Conservation (phyloP, 352 stramenopile genomes). For the Aphanomyces astaci region DNA sequence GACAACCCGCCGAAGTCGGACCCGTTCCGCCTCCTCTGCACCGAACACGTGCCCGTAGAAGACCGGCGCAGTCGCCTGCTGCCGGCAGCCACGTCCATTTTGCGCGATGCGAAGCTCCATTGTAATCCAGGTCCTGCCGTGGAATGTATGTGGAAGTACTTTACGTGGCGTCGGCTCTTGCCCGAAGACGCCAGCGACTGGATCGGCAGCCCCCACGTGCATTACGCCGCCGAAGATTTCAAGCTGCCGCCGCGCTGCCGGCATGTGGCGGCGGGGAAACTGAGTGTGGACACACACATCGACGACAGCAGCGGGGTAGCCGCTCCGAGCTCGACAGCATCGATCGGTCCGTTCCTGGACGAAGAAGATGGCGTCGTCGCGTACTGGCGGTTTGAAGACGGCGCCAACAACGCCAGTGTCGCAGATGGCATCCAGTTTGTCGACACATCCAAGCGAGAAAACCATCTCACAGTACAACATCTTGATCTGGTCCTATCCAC, state of each 20-base stretch:
- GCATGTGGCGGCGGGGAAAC: neutral
- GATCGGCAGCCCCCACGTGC: slow-evolving; percentile 38
- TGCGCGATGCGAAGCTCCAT: slow-evolving; percentile 31
- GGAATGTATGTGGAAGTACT: neutral
- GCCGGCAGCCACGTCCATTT: slow-evolving; percentile 30
- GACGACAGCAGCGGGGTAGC: neutral
- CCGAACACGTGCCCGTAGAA: slow-evolving; percentile 44
- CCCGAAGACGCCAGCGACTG: slow-evolving; percentile 64
- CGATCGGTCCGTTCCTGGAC: slow-evolving; percentile 76
- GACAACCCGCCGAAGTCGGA: slow-evolving; percentile 13
- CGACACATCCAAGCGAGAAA: slow-evolving; percentile 79
- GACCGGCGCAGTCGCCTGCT: slow-evolving; percentile 64
- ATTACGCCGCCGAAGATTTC: slow-evolving; percentile 45
- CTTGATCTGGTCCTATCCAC: slow-evolving; percentile 46
- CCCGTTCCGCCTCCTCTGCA: slow-evolving; percentile 57
- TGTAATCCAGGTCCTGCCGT: neutral
- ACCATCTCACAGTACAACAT: slow-evolving; percentile 49
- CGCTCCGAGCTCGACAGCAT: slow-evolving; percentile 27
- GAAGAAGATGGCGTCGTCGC: slow-evolving; percentile 77
- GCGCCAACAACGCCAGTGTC: slow-evolving; percentile 25
- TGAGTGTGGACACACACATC: neutral
- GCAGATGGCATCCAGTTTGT: slow-evolving; percentile 36
- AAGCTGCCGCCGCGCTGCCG: slow-evolving; percentile 26
- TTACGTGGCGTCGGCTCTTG: slow-evolving; percentile 57
- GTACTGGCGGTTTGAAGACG: slow-evolving; percentile 85